A percentile compares a stretch with the other conserved stretches of the same genome.
Evolutionary conservation across 164 flowering plant species (phyloP).

Genomic region (Berberis vulgaris): DNA sequence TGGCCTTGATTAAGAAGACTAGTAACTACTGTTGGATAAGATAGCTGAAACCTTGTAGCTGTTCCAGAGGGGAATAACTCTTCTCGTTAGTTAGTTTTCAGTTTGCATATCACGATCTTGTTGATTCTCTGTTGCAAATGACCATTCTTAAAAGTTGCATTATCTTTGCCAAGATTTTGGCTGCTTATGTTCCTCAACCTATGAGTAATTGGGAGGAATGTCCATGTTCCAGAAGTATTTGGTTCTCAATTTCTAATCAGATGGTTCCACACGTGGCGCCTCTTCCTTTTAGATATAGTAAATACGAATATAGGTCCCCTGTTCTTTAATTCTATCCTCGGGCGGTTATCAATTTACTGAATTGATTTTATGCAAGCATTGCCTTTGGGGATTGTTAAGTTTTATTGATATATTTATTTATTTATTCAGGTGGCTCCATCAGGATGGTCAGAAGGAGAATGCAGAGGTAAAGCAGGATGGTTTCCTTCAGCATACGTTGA

Average conservation of each 20-base stretch:
- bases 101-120: too few relatives aligned
- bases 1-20: too few relatives aligned
- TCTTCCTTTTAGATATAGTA: not conserved
- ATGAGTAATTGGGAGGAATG: not conserved
- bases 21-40: too few relatives aligned
- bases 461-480: conserved; percentile 86
- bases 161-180: not conserved
- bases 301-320: not conserved
- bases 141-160: too few relatives aligned
- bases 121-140: too few relatives aligned
- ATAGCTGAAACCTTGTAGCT: too few relatives aligned
- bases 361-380: not conserved
- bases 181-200: not conserved
- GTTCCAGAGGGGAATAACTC: too few relatives aligned
- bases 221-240: too few relatives aligned
- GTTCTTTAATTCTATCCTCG: not conserved
- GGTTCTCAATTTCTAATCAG: too few relatives aligned
- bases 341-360: not conserved
- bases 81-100: too few relatives aligned
- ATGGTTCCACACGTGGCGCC: not conserved
- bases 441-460: conserved; percentile 97
- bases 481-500: conserved; percentile 73
- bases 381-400: not conserved
- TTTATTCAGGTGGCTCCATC: conserved; percentile 48
- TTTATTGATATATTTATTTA: not conserved